Evolutionary conservation across 495 filamentous ascomycete genomes (phyloP).

Genomic region (Xylaria longipes): DNA sequence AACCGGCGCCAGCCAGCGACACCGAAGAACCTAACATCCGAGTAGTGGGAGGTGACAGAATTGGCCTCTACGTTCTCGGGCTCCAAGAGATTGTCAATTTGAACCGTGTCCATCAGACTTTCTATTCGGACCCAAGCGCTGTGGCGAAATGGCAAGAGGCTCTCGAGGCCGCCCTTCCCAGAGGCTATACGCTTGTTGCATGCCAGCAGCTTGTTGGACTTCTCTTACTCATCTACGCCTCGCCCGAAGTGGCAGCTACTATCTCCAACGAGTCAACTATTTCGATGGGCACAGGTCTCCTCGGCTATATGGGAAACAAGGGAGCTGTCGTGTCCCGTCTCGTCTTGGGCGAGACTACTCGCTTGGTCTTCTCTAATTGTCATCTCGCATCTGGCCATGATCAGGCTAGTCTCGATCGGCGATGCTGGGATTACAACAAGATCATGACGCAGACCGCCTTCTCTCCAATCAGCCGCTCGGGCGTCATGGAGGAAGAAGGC

Average conservation of each 20-base stretch:
- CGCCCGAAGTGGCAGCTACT: conserved; percentile 71
- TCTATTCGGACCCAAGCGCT: conserved; percentile 73
- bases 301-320: conserved; percentile 97
- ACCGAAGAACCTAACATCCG: conserved; percentile 38
- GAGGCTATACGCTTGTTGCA: conserved; percentile 76
- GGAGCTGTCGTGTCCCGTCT: conserved; percentile 84
- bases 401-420: conserved; percentile 73
- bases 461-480: conserved; percentile 66
- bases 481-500: conserved; percentile 57
- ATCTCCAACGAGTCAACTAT: conserved; percentile 79
- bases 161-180: conserved; percentile 72
- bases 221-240: conserved; percentile 83
- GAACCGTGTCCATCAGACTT: conserved; percentile 63
- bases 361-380: conserved; percentile 85
- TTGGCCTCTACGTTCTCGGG: conserved; percentile 88
- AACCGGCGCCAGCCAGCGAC: neutral
- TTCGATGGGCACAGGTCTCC: conserved; percentile 72
- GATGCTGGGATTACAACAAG: conserved; percentile 89
- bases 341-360: conserved; percentile 87
- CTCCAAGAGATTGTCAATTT: conserved; percentile 93
- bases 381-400: conserved; percentile 89
- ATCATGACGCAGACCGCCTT: conserved; percentile 77
- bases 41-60: conserved; percentile 60
- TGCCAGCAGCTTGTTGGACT: conserved; percentile 87
- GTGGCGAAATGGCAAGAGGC: conserved; percentile 81